These are phyloP conservation scores for Aphanomyces stellatus DNA, from an alignment of 352 stramenopile genomes.

Conservation along the genomic window DNA sequence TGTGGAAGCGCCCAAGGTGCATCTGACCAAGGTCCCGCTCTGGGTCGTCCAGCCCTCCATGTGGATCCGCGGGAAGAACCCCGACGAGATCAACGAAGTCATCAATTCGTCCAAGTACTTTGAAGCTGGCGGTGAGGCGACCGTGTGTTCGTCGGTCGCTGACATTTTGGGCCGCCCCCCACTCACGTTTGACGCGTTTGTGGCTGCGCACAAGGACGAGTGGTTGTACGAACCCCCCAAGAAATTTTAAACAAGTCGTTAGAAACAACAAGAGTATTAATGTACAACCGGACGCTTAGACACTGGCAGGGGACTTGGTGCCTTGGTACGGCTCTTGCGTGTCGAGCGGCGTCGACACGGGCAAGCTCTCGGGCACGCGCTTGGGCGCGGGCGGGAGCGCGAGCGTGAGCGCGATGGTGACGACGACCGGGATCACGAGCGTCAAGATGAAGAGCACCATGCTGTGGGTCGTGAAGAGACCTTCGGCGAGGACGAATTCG, in stretches of 20 bases:
- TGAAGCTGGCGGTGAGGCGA: constrained; percentile 33
- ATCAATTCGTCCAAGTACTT: constrained; percentile 38
- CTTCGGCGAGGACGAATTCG: constrained; percentile 65
- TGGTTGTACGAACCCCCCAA: constrained; percentile 28
- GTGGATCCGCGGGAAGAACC: constrained; percentile 57
- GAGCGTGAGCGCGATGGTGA: constrained; percentile 52
- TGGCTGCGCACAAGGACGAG: constrained; percentile 31
- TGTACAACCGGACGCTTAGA: too few relatives aligned
- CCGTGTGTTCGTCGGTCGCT: constrained; percentile 30
- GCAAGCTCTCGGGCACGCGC: neutral
- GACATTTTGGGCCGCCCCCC: constrained; percentile 31
- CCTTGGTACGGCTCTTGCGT: neutral
- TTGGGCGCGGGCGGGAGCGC: constrained; percentile 22
- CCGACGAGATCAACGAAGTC: constrained; percentile 48
- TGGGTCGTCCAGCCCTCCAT: constrained; percentile 65
- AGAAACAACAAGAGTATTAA: too few relatives aligned
- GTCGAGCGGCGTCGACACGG: neutral
- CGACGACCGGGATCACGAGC: constrained; percentile 45
- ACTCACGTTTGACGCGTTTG: constrained; percentile 38
- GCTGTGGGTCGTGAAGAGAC: constrained; percentile 62
- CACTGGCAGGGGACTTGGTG: constrained; percentile 3
- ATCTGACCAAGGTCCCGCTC: constrained; percentile 55
- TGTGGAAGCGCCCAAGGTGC: constrained; percentile 37
- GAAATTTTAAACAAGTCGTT: too few relatives aligned
- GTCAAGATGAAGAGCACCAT: constrained; percentile 77